Evolutionary conservation across 2,329 filamentous ascomycete species (phyloP).

Genomic region (Macroventuria anomochaeta): DNA sequence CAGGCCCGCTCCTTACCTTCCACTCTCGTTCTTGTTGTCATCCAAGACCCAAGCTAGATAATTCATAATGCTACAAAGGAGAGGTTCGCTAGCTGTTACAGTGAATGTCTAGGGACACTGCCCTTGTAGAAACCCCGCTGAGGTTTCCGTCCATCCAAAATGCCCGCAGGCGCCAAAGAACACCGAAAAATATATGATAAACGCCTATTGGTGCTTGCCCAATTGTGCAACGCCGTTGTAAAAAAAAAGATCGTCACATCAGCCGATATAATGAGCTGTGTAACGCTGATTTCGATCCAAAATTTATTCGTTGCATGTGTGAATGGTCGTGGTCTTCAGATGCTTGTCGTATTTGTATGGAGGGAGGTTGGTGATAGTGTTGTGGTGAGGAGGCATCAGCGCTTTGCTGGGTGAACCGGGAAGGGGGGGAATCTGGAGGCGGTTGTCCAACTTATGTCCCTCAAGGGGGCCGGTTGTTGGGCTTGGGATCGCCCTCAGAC

Average conservation of each 20-base stretch:
- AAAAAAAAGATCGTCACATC: too few species aligned
- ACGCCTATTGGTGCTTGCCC: constrained; percentile 4
- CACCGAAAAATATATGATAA: neutral
- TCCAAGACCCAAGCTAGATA: constrained; percentile 18
- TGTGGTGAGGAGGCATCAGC: neutral
- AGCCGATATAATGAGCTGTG: too few species aligned
- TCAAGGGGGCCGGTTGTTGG: too few species aligned
- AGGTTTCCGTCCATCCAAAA: constrained; percentile 4
- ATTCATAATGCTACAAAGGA: constrained; percentile 33
- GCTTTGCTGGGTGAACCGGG: neutral
- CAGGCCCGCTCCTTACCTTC: neutral
- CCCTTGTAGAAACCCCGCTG: neutral
- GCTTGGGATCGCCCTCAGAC: too few species aligned
- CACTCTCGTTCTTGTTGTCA: constrained; percentile 4
- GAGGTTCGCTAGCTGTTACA: constrained; percentile 26
- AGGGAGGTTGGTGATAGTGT: neutral
- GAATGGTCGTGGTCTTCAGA: neutral
- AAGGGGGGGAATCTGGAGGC: too few species aligned
- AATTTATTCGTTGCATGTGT: constrained; percentile 6
- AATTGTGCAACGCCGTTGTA: constrained; percentile 12
- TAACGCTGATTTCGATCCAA: neutral
- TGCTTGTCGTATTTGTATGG: neutral
- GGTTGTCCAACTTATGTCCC: too few species aligned
- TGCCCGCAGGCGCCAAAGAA: too few species aligned
- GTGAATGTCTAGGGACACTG: constrained; percentile 23